Evolutionary conservation across 2,329 filamentous ascomycete genomes (phyloP), one percentile per base, ranked within the genome.

Genomic region (Madurella fahalii): DNA sequence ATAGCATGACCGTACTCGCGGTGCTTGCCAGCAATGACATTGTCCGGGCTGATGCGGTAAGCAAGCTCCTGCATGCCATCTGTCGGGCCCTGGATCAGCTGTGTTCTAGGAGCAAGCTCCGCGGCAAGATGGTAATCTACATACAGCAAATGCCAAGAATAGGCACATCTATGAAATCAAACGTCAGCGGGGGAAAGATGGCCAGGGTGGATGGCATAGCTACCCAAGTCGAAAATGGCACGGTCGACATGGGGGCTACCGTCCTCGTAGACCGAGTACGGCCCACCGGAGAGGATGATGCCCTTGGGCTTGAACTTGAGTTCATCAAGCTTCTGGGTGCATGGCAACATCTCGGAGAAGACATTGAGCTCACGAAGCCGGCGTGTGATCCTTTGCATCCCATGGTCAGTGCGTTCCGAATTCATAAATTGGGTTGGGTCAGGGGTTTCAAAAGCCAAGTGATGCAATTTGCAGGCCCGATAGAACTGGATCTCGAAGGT

Each of bases 331-430:
- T 93, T 93, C 65, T 87, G 85, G 44, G 87, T 95, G 73, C 91
- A 95, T 18, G 89, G 89, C 42, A 95, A 83, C 85, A 95, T 87
- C 75, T 96, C 91, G 58, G 84, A 84, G 77, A 89, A 96, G 69
- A 70, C 64, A 54, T 64, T 64, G 57, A 57, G 58, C 50, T 60
- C 58, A 40, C 58, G 58, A 13, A 60, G 58, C 41, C 58, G 58
- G 48, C 61, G 57, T 18, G 59, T 61, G 50, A 61, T 61, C 52
- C 59, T 61, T 59, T 48, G 5, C 25, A n/a, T 17, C 11, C 7
- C 40, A 34, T 30, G 30, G 53, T 58, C 18, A 56, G 58, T 52
- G 9, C 17, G 47, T 13, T 9, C 42, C 42, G 12, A 31, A 44
- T 4, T 44, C 42, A 32, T 40, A 43, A 34, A 39, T n/a, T 16